Percentiles rank a stretch among this genome's conserved stretches.
Conservation (phyloP, 2,329 filamentous ascomycete genomes). For the Phyllosticta citribraziliensis region DNA sequence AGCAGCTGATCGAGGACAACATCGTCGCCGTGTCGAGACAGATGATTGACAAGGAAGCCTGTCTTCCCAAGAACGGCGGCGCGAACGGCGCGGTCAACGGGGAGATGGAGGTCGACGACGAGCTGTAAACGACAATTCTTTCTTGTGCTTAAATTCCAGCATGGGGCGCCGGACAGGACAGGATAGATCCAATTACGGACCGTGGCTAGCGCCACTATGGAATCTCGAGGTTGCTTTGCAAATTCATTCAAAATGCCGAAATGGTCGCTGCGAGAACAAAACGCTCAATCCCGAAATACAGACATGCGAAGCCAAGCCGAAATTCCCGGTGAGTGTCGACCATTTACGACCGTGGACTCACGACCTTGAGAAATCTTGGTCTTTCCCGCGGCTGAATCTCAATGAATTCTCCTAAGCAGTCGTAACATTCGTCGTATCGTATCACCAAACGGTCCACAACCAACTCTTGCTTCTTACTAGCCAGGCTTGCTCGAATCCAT, state of each 20-base stretch:
- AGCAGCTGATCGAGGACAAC: constrained; percentile 97
- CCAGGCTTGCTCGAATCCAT: not conserved
- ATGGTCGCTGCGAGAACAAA: not conserved
- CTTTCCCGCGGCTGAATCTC: not conserved
- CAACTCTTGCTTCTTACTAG: not conserved
- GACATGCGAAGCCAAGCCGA: not conserved
- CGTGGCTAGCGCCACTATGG: not conserved
- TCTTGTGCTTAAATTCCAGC: constrained; percentile 2
- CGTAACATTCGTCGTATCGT: not conserved
- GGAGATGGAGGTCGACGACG: constrained; percentile 28
- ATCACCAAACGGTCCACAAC: not conserved
- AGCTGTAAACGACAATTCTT: constrained; percentile 11
- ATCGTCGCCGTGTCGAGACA: constrained; percentile 96
- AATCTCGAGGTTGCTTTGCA: not conserved
- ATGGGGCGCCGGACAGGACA: not conserved
- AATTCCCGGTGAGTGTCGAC: not conserved
- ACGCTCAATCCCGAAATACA: not conserved
- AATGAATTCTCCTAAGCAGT: not conserved
- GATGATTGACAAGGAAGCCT: constrained; percentile 99
- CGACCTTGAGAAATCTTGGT: not conserved
- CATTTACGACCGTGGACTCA: not conserved
- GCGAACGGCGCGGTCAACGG: constrained; percentile 22
- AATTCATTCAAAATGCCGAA: not conserved
- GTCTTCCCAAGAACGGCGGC: constrained; percentile 52
- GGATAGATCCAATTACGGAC: not conserved